Evolutionary conservation across 495 filamentous ascomycete genomes (phyloP), one percentile per base, ranked within the genome.

Genomic region (Podospora pseudocomata): DNA sequence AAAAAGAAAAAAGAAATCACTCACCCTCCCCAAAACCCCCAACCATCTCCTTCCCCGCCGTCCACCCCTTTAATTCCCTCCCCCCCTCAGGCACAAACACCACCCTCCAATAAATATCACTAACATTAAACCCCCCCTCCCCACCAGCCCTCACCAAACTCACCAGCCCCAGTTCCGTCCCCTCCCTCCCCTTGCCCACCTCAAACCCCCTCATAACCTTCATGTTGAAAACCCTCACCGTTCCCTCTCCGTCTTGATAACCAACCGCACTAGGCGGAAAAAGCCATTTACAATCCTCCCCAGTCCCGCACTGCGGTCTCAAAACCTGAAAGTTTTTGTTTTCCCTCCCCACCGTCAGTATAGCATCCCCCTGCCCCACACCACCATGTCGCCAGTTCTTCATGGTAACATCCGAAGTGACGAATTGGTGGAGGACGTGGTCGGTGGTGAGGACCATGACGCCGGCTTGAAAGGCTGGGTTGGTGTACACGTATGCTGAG

Each of bases 301-400:
- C 55, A 19, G 55, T 58, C 55, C 55, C 55, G 55, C 55, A 58
- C 55, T 58, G 55, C 55, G 55, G 55, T 2, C 55, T 19, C 55
- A 58, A 23, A 15, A 9, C 19, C n/a, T 49, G 39, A 49, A 49
- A 49, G 15, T 49, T 49, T 6, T 49, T 49, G 2, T 18, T 16
- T 13, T 49, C 13, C 39, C 2, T 16, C 39, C 39, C 39, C 39
- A 49, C 39, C 7, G 39, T 49, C 39, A 49, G 15, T 6, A 49
- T 49, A 5, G 39, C 39, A 3, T 49, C 39, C 39, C 39, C 39
- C 15, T 9, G 39, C 15, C 39, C 39, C 7, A 49, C 39, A 15
- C 6, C 15, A 2, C 55, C 55, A 5, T 58, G 55, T n/a, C 23
- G 20, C 55, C 55, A 58, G 4, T n/a, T n/a, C n/a, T 5, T 19